phyloP scores from a whole-genome alignment of 1,284 basidiomycete species.

The Tranzscheliella williamsii region DNA sequence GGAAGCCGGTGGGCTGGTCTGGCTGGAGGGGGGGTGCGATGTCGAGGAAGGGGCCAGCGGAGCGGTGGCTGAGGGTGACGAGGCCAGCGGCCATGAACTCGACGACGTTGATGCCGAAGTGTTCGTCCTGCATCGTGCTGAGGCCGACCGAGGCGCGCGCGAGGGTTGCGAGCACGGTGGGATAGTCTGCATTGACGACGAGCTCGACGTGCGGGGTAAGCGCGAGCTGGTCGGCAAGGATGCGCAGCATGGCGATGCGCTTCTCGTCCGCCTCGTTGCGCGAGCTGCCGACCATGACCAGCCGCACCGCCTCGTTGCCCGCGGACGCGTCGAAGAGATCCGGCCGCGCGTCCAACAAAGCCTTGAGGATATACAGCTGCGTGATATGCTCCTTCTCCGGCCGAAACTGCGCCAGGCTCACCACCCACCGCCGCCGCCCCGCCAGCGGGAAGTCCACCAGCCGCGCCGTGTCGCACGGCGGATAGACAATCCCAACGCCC shows the following conservation, averaged over 20 bases:
- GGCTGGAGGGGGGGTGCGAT: conserved; percentile 70
- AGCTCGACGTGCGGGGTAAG: conserved; percentile 75
- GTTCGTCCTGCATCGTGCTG: conserved; percentile 98
- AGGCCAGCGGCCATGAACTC: conserved; percentile 95
- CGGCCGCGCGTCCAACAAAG: conserved; percentile 66
- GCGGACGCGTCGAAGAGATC: conserved; percentile 13
- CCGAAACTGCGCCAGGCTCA: conserved; percentile 71
- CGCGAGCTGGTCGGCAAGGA: conserved; percentile 69
- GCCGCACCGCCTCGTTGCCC: conserved; percentile 1
- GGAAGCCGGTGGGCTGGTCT: conserved; percentile 69
- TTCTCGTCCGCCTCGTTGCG: conserved; percentile 75
- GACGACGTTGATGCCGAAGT: conserved; percentile 97
- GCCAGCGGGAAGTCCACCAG: conserved; percentile 72
- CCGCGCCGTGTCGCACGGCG: conserved; percentile 84
- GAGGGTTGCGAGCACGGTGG: conserved; percentile 72
- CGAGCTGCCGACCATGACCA: conserved; percentile 78
- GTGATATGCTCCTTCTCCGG: conserved; percentile 92
- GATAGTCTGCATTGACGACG: conserved; percentile 79
- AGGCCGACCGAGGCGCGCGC: conserved; percentile 78
- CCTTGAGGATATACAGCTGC: conserved; percentile 75
- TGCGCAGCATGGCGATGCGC: conserved; percentile 70
- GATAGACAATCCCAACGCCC: conserved; percentile 71
- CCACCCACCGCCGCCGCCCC: conserved; percentile 31
- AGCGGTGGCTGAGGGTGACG: conserved; percentile 88
- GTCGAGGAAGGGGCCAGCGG: conserved; percentile 86